phyloP scores from a whole-genome alignment of 2,329 filamentous ascomycete species.

The Ophiognomonia clavigignenti-juglandacearum region DNA sequence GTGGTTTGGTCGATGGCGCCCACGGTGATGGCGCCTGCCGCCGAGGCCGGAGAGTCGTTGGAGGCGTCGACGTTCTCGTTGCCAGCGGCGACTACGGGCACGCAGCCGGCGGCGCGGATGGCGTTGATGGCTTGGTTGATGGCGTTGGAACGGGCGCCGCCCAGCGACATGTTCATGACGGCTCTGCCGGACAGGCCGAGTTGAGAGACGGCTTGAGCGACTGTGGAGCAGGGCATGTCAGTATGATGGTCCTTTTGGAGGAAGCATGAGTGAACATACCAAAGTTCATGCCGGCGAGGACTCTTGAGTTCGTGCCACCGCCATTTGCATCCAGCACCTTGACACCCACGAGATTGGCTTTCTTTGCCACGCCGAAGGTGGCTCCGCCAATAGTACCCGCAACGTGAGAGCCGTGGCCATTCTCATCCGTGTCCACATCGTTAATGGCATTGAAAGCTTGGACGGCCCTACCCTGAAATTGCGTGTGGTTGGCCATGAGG shows the following conservation, averaged over 20 bases:
- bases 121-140: constrained; percentile 52
- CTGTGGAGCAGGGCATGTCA: constrained; percentile 17
- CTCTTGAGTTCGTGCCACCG: constrained; percentile 42
- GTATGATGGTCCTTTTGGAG: background rate
- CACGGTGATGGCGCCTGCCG: constrained; percentile 53
- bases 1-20: constrained; percentile 50
- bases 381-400: constrained; percentile 56
- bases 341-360: constrained; percentile 49
- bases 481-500: constrained; percentile 49
- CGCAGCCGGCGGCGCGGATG: constrained; percentile 44
- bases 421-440: constrained; percentile 45
- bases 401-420: constrained; percentile 62
- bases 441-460: constrained; percentile 50
- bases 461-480: constrained; percentile 52
- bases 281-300: constrained; percentile 58
- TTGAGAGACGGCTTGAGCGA: constrained; percentile 40
- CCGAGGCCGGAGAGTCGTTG: constrained; percentile 49
- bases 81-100: constrained; percentile 56
- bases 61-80: constrained; percentile 51
- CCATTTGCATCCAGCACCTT: constrained; percentile 54
- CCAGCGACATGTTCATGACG: constrained; percentile 61
- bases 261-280: constrained; percentile 21
- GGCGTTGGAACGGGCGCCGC: constrained; percentile 42
- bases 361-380: constrained; percentile 60
- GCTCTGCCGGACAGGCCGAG: constrained; percentile 44